A percentile compares a stretch with the other conserved stretches of the same genome.
Evolutionary conservation across 1,139 yeast genomes (phyloP).

Genomic region (Candida sp.): DNA sequence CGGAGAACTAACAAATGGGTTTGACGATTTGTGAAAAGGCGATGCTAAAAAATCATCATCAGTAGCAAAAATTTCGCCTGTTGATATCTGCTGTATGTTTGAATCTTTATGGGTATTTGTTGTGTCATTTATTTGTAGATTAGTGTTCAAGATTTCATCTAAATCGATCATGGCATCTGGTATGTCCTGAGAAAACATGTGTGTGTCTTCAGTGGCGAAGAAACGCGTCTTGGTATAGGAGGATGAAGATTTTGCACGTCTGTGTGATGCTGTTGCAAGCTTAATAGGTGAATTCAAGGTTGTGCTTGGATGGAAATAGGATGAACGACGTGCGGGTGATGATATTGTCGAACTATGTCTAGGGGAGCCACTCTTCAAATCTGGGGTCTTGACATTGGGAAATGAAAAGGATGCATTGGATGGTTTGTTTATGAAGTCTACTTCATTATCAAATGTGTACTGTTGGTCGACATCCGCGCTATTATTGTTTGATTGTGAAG

Average conservation of each 20-base stretch:
- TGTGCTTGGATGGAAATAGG: conserved; percentile 5
- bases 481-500: conserved; percentile 1
- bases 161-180: conserved; percentile 66
- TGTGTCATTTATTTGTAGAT: conserved; percentile 25
- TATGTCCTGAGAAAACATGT: conserved; percentile 30
- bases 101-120: conserved; percentile 8
- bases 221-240: conserved; percentile 11
- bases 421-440: conserved; percentile 28
- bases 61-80: conserved; percentile 3
- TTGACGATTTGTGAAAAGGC: conserved; percentile 24
- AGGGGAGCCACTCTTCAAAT: conserved; percentile 24
- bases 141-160: conserved; percentile 52
- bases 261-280: conserved; percentile 16
- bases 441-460: conserved; percentile 31
- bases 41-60: conserved; percentile 33
- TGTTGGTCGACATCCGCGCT: conserved; percentile 19
- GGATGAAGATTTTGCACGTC: conserved; percentile 2
- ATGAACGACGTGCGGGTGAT: conserved; percentile 7
- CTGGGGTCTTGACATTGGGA: conserved; percentile 43
- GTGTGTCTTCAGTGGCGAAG: conserved; percentile 33
- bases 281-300: conserved; percentile 36
- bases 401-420: conserved; percentile 23
- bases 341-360: background rate
- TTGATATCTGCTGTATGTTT: conserved; percentile 2
- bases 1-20: conserved; percentile 22